Base-by-base conservation (phyloP, 2,329 filamentous ascomycete genomes). In the Fusarium nisikadoi region DNA sequence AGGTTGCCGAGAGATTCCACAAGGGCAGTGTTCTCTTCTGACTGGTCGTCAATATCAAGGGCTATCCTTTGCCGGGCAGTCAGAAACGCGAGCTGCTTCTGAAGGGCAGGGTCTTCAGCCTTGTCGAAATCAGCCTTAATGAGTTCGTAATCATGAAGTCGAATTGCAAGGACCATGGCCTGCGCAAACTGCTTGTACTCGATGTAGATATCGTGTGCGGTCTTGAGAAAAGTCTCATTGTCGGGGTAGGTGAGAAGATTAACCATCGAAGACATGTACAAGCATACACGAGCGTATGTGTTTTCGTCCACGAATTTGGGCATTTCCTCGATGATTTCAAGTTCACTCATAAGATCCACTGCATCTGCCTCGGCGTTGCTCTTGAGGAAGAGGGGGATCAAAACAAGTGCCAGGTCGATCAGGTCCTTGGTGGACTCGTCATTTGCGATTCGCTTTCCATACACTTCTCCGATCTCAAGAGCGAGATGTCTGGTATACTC, bases 221-320 rank as follows among this genome's bases (percentile, higher is more conserved):
- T 97, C 73, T 91, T 92, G 67, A 99, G 91, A 84, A 99, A 98
- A 77, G 93, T 91, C 80, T 98, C 94, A 83, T 99, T 98, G 83
- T 99, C 96, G 46, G 96, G 96, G 79, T 97, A 98, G 59, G 96
- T 98, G 81, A 99, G 90, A 25, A 99, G 89, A 79, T 96, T 97
- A 75, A 99, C 96, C 93, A 98, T 98, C 86, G 94, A 97, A 77
- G 97, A 94, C 92, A 99, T 97, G 85, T 99, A 99, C 75, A 99
- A 85, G 80, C 96, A 98, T 62, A 98, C 96, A 79, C 96, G 88
- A 57, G 93, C 87, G 81, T 97, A 99, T 31, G 95, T 98, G 83
- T 98, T 92, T 81, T 97, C 92, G 81, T 99, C 96, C 57, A 99
- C 88, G 77, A 95, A 97, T 74, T 94, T 89, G 62, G 94, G 91